Evolutionary conservation across 2,329 filamentous ascomycete genomes (phyloP), one percentile per base, ranked within the genome.

Genomic region (Chalaropsis thielavioides): DNA sequence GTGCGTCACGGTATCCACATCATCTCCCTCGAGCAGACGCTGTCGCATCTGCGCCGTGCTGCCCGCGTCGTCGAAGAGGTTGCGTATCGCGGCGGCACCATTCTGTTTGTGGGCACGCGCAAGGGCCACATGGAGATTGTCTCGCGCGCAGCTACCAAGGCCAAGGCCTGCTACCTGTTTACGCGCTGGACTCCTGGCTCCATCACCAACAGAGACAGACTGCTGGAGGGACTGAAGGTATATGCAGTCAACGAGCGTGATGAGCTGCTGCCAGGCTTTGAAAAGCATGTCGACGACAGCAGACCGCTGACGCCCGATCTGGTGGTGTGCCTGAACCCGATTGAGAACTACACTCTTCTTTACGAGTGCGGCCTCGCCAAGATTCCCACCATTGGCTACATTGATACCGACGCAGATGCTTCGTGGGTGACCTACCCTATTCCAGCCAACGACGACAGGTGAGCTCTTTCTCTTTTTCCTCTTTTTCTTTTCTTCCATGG

Each of bases 381-480:
- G 72, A 89, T 99, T 66, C 94, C 94, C 0, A 97, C 94, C 0
- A 94, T 99, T 71, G 94, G 92, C 59, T 81, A 99, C 66, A 88
- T 97, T 69, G 94, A 99, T 75, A 97, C 94, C 0, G 89, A 99
- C 74, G 87, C 86, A 1, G 89, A 97, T 75, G 90, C 94, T 0
- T 90, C 90, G 0, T 92, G 89, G 84, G 91, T 97, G 62, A 97
- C 94, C 3, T 99, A 99, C 73, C 89, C 89, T 15, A 96, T 99
- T 70, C 94, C 94, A 1, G 90, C 90, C 62, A 99, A 99, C 74
- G 94, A 99, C 73, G 94, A 99, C 80, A 91, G 87, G 87, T 90
- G 74, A 72, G 80, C 73, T 58, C 44, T 4, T 17, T 58, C 17
- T 31, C 24, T 46, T 40, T 27, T 3, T 24, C n/a, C 27, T 13